These are phyloP conservation scores for Yamadazyma takamatsuzukensis DNA, from an alignment of 805 yeast species.

Conservation along the genomic window DNA sequence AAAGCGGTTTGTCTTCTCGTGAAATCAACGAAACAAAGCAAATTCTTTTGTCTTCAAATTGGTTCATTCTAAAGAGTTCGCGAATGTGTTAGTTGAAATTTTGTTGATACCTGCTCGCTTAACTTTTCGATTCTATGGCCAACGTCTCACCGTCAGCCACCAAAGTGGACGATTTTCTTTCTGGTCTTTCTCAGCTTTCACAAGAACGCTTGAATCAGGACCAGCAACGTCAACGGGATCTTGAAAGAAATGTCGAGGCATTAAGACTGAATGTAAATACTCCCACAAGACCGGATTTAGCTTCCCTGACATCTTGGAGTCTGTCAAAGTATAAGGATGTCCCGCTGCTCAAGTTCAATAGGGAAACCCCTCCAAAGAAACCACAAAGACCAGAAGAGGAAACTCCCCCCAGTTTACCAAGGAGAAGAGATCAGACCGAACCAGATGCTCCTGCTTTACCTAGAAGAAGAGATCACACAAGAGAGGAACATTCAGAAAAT, in stretches of 20 bases:
- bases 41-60: constrained; percentile 20
- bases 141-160: constrained; percentile 18
- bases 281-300: background rate
- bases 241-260: constrained; percentile 28
- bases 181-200: constrained; percentile 32
- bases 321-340: constrained; percentile 1
- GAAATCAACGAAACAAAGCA: constrained; percentile 58
- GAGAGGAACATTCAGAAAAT: constrained; percentile 3
- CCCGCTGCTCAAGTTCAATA: constrained; percentile 10
- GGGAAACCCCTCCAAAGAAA: constrained; percentile 7
- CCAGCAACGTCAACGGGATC: constrained; percentile 29
- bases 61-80: too few relatives aligned
- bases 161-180: constrained; percentile 37
- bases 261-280: constrained; percentile 2
- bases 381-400: constrained; percentile 7
- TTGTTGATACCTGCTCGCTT: too few relatives aligned
- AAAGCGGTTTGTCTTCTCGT: constrained; percentile 55
- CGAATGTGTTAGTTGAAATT: too few relatives aligned
- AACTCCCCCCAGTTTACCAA: constrained; percentile 4
- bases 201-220: constrained; percentile 33
- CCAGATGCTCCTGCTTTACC: constrained; percentile 8
- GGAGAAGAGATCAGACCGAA: constrained; percentile 1
- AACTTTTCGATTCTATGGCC: constrained; percentile 3
- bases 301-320: background rate
- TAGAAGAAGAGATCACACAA: constrained; percentile 5